Percentiles rank a stretch among this genome's conserved stretches.
phyloP scores from a whole-genome alignment of 179 eudicot genomes.

The Spinacia oleracea region DNA sequence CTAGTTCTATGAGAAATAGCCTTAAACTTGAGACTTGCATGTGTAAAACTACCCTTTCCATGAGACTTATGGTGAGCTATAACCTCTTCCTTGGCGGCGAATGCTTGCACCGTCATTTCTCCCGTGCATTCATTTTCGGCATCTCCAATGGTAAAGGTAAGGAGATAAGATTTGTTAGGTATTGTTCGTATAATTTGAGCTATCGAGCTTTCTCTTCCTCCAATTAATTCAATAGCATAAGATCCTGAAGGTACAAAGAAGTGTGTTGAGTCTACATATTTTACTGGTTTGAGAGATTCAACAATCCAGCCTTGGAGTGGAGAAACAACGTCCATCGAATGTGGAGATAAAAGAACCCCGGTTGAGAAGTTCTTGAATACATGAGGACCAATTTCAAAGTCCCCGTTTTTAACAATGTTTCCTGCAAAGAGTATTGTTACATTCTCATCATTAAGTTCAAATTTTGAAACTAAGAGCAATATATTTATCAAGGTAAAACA shows the following conservation, averaged over 20 bases:
- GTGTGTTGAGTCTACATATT: constrained; percentile 56
- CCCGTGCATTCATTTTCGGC: constrained; percentile 58
- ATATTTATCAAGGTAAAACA: no score
- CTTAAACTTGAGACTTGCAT: constrained; percentile 41
- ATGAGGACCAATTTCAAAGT: constrained; percentile 55
- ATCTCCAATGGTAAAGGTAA: constrained; percentile 53
- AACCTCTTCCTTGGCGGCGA: constrained; percentile 41
- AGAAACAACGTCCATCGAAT: constrained; percentile 40
- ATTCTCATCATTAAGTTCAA: background rate
- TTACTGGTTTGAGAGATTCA: constrained; percentile 60
- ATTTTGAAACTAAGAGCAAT: background rate
- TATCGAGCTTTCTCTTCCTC: constrained; percentile 64
- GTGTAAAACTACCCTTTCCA: constrained; percentile 48
- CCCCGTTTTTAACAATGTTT: constrained; percentile 53
- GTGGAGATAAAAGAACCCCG: constrained; percentile 57
- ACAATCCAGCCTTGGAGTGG: constrained; percentile 59
- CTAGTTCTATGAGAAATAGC: constrained; percentile 45
- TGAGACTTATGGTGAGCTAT: constrained; percentile 40
- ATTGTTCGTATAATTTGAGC: constrained; percentile 51
- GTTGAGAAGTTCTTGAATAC: constrained; percentile 55
- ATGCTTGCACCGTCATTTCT: constrained; percentile 57
- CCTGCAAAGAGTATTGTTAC: constrained; percentile 16
- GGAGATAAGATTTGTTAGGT: constrained; percentile 36
- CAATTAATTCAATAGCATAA: constrained; percentile 51
- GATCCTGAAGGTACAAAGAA: constrained; percentile 50